Percentiles rank a stretch among this genome's conserved stretches.
Conservation (phyloP, 2,329 filamentous ascomycete genomes). For the Talaromyces marneffei region DNA sequence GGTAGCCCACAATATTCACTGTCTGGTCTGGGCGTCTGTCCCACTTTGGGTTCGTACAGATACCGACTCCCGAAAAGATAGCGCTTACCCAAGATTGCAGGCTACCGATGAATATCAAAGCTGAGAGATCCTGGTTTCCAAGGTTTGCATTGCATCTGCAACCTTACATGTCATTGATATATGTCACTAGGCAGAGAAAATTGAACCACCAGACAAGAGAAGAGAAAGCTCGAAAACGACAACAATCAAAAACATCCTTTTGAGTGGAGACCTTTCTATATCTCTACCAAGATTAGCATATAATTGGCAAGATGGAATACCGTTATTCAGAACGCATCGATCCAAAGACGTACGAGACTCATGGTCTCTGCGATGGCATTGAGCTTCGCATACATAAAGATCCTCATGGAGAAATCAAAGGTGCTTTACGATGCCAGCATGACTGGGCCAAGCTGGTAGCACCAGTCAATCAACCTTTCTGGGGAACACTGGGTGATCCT, state of each 20-base stretch:
- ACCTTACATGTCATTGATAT: neutral
- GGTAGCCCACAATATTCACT: neutral
- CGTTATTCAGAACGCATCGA: conserved; percentile 26
- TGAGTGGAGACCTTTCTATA: neutral
- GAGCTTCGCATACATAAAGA: conserved; percentile 22
- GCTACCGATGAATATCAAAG: neutral
- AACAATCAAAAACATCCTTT: neutral
- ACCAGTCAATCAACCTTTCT: conserved; percentile 23
- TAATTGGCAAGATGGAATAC: conserved; percentile 18
- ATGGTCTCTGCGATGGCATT: conserved; percentile 26
- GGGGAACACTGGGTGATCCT: conserved; percentile 24
- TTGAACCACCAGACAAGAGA: neutral
- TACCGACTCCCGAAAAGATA: neutral
- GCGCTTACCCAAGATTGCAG: neutral
- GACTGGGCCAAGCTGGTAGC: conserved; percentile 33
- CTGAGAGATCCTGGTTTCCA: neutral
- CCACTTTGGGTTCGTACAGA: neutral
- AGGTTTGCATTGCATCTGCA: neutral
- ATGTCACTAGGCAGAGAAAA: neutral
- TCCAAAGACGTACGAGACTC: conserved; percentile 22
- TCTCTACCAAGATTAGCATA: neutral
- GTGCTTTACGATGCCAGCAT: conserved; percentile 28
- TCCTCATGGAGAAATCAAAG: conserved; percentile 24
- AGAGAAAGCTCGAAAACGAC: neutral
- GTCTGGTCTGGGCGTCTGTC: neutral